A percentile compares a stretch with the other conserved stretches of the same genome.
Conservation (phyloP, 108 stramenopile genomes). For the Nitzschia putrida region DNA sequence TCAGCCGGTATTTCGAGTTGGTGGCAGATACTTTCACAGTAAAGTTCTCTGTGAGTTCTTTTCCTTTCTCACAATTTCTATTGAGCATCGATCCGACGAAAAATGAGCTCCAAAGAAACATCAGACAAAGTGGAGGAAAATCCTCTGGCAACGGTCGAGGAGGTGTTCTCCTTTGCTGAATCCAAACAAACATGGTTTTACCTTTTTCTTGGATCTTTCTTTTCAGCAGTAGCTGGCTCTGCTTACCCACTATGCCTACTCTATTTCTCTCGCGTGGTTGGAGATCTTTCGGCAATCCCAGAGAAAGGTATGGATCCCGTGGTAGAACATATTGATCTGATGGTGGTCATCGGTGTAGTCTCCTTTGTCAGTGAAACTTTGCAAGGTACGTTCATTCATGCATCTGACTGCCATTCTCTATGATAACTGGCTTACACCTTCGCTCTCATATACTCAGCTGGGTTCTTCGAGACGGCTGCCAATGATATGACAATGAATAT, state of each 20-base stretch:
- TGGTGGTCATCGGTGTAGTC: constrained; percentile 50
- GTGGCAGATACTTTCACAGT: too few species aligned
- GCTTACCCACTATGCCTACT: constrained; percentile 45
- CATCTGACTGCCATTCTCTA: background rate
- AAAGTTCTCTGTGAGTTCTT: too few species aligned
- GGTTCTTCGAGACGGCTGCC: constrained; percentile 39
- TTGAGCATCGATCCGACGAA: too few species aligned
- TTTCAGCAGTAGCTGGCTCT: constrained; percentile 35
- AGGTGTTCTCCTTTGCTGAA: constrained; percentile 14
- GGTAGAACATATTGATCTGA: constrained; percentile 41
- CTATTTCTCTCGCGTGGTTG: constrained; percentile 46
- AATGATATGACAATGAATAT: constrained; percentile 33
- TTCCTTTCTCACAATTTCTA: too few species aligned
- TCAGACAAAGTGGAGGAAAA: too few species aligned
- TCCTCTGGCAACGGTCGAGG: constrained; percentile 7
- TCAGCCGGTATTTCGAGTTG: too few species aligned
- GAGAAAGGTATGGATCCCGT: constrained; percentile 26
- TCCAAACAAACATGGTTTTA: background rate
- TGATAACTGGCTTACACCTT: background rate
- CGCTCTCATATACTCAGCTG: constrained; percentile 12
- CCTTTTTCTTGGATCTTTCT: constrained; percentile 26
- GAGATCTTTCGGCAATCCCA: constrained; percentile 36
- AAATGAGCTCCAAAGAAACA: too few species aligned
- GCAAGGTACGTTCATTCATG: background rate
- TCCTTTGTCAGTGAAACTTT: constrained; percentile 35